These are phyloP conservation scores for Podospora pseudocomata DNA, from an alignment of 495 filamentous ascomycete species.

Conservation along the genomic window DNA sequence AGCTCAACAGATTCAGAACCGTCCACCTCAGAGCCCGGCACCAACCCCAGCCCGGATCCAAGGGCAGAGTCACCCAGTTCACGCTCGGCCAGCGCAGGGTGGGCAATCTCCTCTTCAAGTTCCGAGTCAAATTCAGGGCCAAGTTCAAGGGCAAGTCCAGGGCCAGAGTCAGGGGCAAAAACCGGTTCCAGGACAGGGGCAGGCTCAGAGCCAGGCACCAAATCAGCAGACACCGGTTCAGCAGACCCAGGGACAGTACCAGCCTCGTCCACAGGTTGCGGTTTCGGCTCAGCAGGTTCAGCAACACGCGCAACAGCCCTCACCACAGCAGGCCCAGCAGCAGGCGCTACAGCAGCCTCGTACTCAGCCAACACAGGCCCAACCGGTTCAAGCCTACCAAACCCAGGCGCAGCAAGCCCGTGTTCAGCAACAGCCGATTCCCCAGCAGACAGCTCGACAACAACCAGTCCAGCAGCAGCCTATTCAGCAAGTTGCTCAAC, in stretches of 20 bases:
- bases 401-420: not conserved
- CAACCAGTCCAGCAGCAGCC: not conserved
- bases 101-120: not conserved
- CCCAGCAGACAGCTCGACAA: not conserved
- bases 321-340: too few relatives aligned
- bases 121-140: not conserved
- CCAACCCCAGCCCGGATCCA: not conserved
- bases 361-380: not conserved
- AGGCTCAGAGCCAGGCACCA: not conserved
- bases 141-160: not conserved
- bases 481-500: not conserved
- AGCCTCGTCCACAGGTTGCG: not conserved
- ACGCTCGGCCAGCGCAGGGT: not conserved
- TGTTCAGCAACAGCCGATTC: not conserved
- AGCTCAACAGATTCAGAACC: not conserved
- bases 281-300: not conserved
- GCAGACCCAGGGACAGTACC: not conserved
- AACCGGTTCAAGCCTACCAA: not conserved
- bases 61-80: not conserved
- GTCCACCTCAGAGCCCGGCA: not conserved
- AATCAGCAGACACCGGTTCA: not conserved
- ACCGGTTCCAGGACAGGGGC: not conserved
- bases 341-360: not conserved
- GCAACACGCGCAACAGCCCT: too few relatives aligned
- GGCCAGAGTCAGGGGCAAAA: not conserved